Percentiles rank a stretch among this genome's conserved stretches.
Conservation (phyloP, 1,139 yeast genomes). For the Kluyveromyces sp. region DNA sequence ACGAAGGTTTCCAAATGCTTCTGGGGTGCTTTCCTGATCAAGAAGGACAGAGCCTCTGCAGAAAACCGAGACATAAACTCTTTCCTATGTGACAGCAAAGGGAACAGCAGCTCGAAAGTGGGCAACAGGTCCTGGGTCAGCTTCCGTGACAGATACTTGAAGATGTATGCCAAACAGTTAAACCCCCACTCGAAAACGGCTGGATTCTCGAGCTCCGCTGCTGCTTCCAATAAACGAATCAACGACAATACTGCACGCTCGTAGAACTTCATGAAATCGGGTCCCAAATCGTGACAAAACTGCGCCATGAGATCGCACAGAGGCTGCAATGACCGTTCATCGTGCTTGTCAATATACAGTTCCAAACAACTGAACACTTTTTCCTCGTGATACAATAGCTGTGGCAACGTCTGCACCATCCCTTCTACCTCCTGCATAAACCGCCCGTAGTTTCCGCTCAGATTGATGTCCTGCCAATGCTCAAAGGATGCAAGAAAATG, state of each 20-base stretch:
- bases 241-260: conserved; percentile 46
- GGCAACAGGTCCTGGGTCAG: conserved; percentile 57
- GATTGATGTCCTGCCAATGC: conserved; percentile 83
- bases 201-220: conserved; percentile 45
- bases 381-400: conserved; percentile 64
- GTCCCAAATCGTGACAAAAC: conserved; percentile 87
- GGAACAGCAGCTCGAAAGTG: conserved; percentile 60
- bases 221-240: conserved; percentile 41
- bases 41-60: conserved; percentile 83
- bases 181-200: conserved; percentile 72
- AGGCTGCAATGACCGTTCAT: conserved; percentile 72
- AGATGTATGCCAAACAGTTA: conserved; percentile 77
- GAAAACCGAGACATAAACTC: conserved; percentile 73
- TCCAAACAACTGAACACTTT: conserved; percentile 51
- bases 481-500: conserved; percentile 73
- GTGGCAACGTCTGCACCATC: conserved; percentile 67
- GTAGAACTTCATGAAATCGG: conserved; percentile 76
- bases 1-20: conserved; percentile 45
- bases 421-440: conserved; percentile 53
- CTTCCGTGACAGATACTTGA: conserved; percentile 71
- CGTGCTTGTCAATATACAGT: conserved; percentile 47
- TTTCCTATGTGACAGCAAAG: conserved; percentile 53
- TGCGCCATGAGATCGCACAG: conserved; percentile 73
- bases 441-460: conserved; percentile 64
- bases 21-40: conserved; percentile 61